A percentile compares a stretch with the other conserved stretches of the same genome.
Conservation (phyloP, 2,329 filamentous ascomycete genomes). For the Aureobasidium lini region DNA sequence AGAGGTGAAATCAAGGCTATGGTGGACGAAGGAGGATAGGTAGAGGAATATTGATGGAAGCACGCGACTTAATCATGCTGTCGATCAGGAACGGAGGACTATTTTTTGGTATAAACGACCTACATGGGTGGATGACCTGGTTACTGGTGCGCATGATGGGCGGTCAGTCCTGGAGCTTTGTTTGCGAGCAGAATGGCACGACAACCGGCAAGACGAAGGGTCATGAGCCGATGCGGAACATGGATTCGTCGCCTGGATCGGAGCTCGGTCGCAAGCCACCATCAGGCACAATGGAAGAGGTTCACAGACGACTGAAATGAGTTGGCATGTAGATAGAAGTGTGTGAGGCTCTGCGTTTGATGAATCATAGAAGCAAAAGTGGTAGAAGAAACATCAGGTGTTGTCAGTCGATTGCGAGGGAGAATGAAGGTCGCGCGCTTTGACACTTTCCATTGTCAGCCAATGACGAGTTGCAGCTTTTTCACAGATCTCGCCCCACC, state of each 20-base stretch:
- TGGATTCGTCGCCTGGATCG: not conserved
- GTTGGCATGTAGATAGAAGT: not conserved
- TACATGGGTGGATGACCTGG: conserved; percentile 1
- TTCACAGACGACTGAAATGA: not conserved
- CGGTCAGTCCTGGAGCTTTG: conserved; percentile 6
- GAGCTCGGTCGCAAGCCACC: not conserved
- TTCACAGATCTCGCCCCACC: conserved; percentile 3
- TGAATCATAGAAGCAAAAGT: not conserved
- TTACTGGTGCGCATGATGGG: not conserved
- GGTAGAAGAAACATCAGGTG: not conserved
- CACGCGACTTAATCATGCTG: not conserved
- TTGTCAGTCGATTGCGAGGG: conserved; percentile 1
- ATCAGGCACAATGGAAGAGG: not conserved
- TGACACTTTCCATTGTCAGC: not conserved
- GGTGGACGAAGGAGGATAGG: not conserved
- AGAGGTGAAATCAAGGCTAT: not conserved
- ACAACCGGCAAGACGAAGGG: conserved; percentile 2
- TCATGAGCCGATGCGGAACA: not conserved
- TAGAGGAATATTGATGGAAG: not conserved
- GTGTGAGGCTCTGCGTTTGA: not conserved
- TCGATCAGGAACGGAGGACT: not conserved
- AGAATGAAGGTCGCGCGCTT: not conserved
- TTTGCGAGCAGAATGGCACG: conserved; percentile 4
- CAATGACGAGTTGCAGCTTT: conserved; percentile 9
- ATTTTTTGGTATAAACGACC: not conserved